These are phyloP conservation scores for Oryza australiensis DNA, from an alignment of 176 grass and related monocot genomes.

Conservation along the genomic window DNA sequence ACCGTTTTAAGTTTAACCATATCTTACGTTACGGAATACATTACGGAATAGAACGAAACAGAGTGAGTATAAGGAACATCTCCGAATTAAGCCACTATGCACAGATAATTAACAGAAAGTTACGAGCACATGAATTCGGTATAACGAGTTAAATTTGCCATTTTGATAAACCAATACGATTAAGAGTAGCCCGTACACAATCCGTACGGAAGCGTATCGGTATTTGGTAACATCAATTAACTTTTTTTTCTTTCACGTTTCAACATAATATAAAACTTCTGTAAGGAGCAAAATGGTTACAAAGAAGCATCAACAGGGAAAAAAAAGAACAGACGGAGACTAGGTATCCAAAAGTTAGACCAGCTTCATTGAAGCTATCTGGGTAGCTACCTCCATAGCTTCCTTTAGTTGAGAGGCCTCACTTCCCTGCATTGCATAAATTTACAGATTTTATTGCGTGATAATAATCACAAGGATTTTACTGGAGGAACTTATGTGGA, in stretches of 20 bases:
- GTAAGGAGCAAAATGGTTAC: background rate
- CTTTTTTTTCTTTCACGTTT: background rate
- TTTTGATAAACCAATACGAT: background rate
- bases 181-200: background rate
- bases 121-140: background rate
- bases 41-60: no score
- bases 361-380: constrained; percentile 81
- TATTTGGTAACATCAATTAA: background rate
- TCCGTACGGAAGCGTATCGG: background rate
- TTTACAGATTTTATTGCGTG: constrained; percentile 18
- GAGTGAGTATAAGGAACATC: no score
- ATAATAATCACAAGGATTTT: background rate
- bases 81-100: no score
- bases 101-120: background rate
- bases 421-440: constrained; percentile 57
- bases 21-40: no score
- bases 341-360: constrained; percentile 22
- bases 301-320: background rate
- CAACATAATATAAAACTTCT: background rate
- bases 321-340: background rate
- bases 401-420: constrained; percentile 65
- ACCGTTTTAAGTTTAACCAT: no score
- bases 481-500: background rate
- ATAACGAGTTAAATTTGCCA: background rate
- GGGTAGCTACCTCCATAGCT: constrained; percentile 72